Conservation (phyloP, 768 basidiomycete species). For the Sarcomyxa edulis region DNA sequence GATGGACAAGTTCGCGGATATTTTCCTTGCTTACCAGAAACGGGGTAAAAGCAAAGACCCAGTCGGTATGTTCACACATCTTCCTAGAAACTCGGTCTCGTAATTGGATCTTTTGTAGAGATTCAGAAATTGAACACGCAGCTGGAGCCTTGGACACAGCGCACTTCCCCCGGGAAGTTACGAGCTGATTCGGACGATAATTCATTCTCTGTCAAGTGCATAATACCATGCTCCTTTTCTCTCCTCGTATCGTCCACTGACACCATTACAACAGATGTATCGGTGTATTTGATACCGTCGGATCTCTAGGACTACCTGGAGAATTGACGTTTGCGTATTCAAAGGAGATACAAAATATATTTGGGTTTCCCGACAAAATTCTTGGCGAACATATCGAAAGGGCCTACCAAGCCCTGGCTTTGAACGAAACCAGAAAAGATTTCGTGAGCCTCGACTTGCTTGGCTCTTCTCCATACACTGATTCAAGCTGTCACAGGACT, state of each 20-base stretch:
- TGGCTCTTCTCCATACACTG: background rate
- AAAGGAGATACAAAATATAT: conserved; percentile 41
- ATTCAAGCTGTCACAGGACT: conserved; percentile 34
- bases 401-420: conserved; percentile 66
- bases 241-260: background rate
- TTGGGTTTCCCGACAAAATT: conserved; percentile 57
- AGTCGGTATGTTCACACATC: conserved; percentile 27
- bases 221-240: background rate
- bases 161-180: conserved; percentile 44
- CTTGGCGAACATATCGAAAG: conserved; percentile 60
- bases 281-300: conserved; percentile 79
- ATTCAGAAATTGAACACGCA: conserved; percentile 31
- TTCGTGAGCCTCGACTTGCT: conserved; percentile 42
- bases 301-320: conserved; percentile 64
- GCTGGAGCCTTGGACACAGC: conserved; percentile 51
- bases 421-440: conserved; percentile 62
- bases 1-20: conserved; percentile 66
- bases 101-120: conserved; percentile 25
- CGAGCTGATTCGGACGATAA: conserved; percentile 41
- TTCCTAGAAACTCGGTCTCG: conserved; percentile 11
- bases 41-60: conserved; percentile 48
- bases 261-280: conserved; percentile 39
- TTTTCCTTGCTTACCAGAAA: conserved; percentile 58
- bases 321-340: conserved; percentile 48
- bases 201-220: conserved; percentile 61